Base-by-base conservation (phyloP, 2,329 filamentous ascomycete species). In the Periglandula ipomoeae region DNA sequence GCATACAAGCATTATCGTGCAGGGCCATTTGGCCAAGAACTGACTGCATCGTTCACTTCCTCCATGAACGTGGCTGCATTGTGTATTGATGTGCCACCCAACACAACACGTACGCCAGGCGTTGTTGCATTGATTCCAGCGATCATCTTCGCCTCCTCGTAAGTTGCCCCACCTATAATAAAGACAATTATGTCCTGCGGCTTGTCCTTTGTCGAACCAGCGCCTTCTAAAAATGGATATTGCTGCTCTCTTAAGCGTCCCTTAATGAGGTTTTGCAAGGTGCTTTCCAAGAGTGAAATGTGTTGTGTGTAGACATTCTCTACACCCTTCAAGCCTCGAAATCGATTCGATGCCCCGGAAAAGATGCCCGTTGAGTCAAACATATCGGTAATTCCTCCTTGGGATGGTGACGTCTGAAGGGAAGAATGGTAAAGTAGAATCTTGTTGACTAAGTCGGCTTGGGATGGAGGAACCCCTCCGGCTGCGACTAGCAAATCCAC, bases 271-370 rank as follows among this genome's bases (percentile, higher is more conserved):
- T 91, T 91, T 62, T 96, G 91, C 17, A 98, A 70, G 0, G 89
- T 97, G 22, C 79, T 79, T 65, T 96, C 90, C 15, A 98, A 68
- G 20, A 89, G 77, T 0, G 94, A 89, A 5, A 89, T 94, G 65
- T 98, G 93, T 65, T 98, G 94, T 0, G 93, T 98, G 65, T 98
- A 98, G 24, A 98, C 93, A 59, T 98, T 98, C 65, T 98, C 94
- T 1, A 98, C 93, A 2, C 93, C 93, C 62, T 97, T 96, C 13
- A 98, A 75, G 0, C 93, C 93, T 61, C 95, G 95, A 66, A 98
- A 89, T 5, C 90, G 82, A 60, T 85, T 88, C 35, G 89, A 79
- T 10, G 90, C 89, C 11, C 87, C 87, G 0, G 88, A 87, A 67
- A 98, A 95, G 55, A 98, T 91, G 4, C 89, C 91, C 0, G 85